Conservation (phyloP, 2,329 filamentous ascomycete genomes). For the Penicillium aurantiogriseum region DNA sequence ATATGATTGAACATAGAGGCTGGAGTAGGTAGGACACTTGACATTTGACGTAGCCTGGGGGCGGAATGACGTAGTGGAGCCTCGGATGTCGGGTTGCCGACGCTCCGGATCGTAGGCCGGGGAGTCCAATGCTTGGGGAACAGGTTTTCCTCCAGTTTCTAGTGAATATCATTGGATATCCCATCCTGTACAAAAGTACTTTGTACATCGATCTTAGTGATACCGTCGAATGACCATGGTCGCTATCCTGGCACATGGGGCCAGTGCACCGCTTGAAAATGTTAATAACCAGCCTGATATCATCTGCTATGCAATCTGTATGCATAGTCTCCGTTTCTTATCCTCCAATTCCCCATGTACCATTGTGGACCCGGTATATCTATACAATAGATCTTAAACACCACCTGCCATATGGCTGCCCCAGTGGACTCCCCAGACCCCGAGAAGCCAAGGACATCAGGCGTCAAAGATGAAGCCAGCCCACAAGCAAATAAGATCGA, state of each 20-base stretch:
- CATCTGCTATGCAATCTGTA: background rate
- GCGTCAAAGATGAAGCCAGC: background rate
- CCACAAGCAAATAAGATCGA: conserved; percentile 3
- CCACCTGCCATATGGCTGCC: conserved; percentile 9
- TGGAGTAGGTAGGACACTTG: background rate
- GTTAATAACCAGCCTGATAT: background rate
- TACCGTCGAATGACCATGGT: background rate
- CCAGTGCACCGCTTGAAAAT: background rate
- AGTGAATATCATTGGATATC: background rate
- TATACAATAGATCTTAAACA: background rate
- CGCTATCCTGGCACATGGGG: background rate
- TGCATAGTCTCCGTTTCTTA: background rate
- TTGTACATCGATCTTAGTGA: background rate
- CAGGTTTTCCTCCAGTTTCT: background rate
- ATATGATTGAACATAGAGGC: background rate
- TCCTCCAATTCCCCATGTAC: background rate
- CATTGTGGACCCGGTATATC: background rate
- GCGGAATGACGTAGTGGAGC: background rate
- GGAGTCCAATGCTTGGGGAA: background rate
- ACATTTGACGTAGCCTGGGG: background rate
- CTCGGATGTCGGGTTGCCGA: background rate
- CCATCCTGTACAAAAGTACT: background rate
- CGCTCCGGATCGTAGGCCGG: background rate
- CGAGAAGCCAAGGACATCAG: conserved; percentile 12
- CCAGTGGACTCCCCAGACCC: conserved; percentile 3